Base-by-base conservation (phyloP, 768 basidiomycete species). In the Chalciporus piperatus region DNA sequence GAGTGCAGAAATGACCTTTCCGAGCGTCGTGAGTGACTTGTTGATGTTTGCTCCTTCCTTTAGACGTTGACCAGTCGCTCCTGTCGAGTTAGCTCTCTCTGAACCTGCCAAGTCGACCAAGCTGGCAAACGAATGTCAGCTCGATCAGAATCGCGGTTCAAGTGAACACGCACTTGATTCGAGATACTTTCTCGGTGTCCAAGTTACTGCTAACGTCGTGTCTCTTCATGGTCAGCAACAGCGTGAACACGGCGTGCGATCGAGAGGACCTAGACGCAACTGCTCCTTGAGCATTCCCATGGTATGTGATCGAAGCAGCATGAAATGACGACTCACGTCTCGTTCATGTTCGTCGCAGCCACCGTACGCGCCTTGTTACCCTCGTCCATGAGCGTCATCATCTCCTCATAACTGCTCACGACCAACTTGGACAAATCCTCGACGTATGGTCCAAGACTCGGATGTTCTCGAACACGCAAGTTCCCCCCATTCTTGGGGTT, bases 341-440 rank as follows among this genome's bases (percentile, higher is more conserved):
- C 97, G 72, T 99, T 99, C 97, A 99, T 99, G 72, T 97, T 94
- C 19, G 97, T 99, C 22, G 97, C 95, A 19, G 97, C 97, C 20
- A 99, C 96, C 13, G 97, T 98, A 45, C 97, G 79, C 46, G 97
- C 95, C 75, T 98, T 98, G 71, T 98, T 99, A 35, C 96, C 96
- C 70, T 99, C 96, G 74, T 99, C 96, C 96, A 98, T 98, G 66
- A 99, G 86, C 6, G 87, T 92, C 89, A 97, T 96, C 89, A 99
- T 97, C 68, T 97, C 96, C 27, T 89, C 83, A 66, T 95, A 98
- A 68, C 78, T 88, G 65, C 81, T 85, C 41, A 98, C 97, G 25
- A 87, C 87, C 48, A 98, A 82, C 71, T 92, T 92, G 63, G 92
- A 93, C 51, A 99, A 77, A 74, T 96, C 93, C 72, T 99, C 97